Evolutionary conservation across 2,329 filamentous ascomycete genomes (phyloP), one percentile per base, ranked within the genome.

Genomic region (Sporothrix pallida): DNA sequence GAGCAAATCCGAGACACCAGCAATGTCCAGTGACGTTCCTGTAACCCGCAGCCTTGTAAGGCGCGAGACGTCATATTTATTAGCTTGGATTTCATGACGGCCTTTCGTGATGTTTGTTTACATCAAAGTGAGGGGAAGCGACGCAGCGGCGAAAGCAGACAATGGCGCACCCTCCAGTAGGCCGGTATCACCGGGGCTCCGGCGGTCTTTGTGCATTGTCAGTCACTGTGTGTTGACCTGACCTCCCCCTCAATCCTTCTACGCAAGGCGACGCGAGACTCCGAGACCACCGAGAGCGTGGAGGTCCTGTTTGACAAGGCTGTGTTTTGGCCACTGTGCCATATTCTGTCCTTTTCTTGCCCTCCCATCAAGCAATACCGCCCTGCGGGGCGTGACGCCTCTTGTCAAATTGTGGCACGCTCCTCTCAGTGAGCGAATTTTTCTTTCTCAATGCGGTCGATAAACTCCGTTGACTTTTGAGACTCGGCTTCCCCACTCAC

Each of bases 1-100:
- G 62, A 48, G 62, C 23, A 67, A 48, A 20, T 26, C 37, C 62
- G 42, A 48, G n/a, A 67, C 62, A 26, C 42, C 15, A 48, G 42
- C 42, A n/a, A 26, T 67, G 42, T 26, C 42, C n/a, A 48, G 60
- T 67, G 4, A 26, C 12, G 20, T 9, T 15, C 60, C 60, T 23
- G 37, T 46, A 26, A 42, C 20, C 62, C 20, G 42, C 42, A 67
- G 62, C 62, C 42, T 67, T 8, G 62, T 48, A 46, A 13, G n/a
- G 31, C 31, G 7, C 7, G 31, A 37, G 31, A 37, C 31, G 31
- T 37, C 31, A 13, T 23, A 2, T 23, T 4, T 17, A 46, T 17
- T 23, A 44, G 20, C 17, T 12, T 23, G 31, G 3, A 37, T 37
- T 37, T 37, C 31, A 37, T 37, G 31, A 37, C 31, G 31, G 31